Evolutionary conservation across 441 rosid genomes (phyloP).

Genomic region (Erodium texanum): DNA sequence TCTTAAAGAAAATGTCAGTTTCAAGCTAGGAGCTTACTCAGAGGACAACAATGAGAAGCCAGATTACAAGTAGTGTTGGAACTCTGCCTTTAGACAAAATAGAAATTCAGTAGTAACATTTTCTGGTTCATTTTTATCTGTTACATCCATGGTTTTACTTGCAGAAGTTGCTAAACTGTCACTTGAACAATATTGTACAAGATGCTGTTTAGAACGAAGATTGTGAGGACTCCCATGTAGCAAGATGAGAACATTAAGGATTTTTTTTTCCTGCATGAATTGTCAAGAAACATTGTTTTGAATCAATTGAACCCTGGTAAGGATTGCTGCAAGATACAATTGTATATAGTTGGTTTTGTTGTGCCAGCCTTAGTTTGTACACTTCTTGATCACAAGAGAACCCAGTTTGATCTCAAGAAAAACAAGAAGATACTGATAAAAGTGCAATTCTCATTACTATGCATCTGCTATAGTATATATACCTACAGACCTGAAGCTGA

Average conservation of each 20-base stretch:
- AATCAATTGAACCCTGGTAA: too few relatives aligned
- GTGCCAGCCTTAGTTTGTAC: too few relatives aligned
- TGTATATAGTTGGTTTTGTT: too few relatives aligned
- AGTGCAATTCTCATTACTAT: too few relatives aligned
- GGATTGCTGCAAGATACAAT: too few relatives aligned
- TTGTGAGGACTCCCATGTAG: not conserved
- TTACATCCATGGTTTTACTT: not conserved
- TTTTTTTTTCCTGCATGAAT: not conserved
- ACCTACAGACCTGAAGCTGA: not conserved
- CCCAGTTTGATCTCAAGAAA: too few relatives aligned
- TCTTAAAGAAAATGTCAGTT: slow-evolving; percentile 32
- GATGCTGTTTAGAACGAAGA: not conserved
- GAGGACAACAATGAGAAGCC: not conserved
- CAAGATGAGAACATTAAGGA: not conserved
- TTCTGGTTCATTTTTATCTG: not conserved
- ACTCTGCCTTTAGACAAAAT: not conserved
- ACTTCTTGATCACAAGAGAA: too few relatives aligned
- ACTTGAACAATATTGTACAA: not conserved
- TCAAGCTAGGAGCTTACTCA: slow-evolving; percentile 14
- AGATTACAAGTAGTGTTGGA: not conserved
- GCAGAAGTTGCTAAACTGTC: not conserved
- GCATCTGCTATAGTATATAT: not conserved
- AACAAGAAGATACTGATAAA: too few relatives aligned
- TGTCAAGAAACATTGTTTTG: not conserved
- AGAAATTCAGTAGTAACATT: not conserved